Evolutionary conservation across 306 rosid species (phyloP).

Genomic region (Abrus precatorius): DNA sequence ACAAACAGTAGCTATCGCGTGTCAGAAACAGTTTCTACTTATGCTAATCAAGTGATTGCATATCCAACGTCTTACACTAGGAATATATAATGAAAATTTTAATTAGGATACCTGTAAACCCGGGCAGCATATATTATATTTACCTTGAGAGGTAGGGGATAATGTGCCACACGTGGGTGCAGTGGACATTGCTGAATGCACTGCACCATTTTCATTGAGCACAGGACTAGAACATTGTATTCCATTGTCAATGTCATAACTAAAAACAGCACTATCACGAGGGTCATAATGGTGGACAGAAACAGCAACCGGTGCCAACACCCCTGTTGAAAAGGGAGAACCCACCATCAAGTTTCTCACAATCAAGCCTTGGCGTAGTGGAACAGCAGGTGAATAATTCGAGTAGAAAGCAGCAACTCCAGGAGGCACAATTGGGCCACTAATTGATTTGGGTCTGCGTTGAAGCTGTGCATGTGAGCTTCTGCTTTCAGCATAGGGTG

Average conservation of each 20-base stretch:
- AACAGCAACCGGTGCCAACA: constrained; percentile 70
- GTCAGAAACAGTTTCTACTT: not conserved
- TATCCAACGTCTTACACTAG: not conserved
- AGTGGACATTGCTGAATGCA: constrained; percentile 39
- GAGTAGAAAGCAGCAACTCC: constrained; percentile 57
- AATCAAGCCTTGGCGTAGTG: constrained; percentile 57
- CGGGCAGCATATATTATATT: not conserved
- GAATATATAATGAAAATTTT: not conserved
- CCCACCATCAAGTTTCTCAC: constrained; percentile 54
- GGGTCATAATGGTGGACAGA: constrained; percentile 53
- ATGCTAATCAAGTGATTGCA: not conserved
- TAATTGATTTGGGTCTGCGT: constrained; percentile 74
- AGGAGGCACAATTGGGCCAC: constrained; percentile 85
- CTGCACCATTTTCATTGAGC: constrained; percentile 9
- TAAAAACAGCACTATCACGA: constrained; percentile 40
- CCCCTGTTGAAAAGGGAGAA: constrained; percentile 82
- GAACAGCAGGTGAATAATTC: constrained; percentile 54
- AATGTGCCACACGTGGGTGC: constrained; percentile 60
- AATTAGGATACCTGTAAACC: not conserved
- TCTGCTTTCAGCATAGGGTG: constrained; percentile 50
- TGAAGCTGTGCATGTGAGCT: constrained; percentile 55
- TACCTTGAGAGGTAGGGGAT: constrained; percentile 60
- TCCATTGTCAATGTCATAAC: constrained; percentile 52
- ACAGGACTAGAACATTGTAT: constrained; percentile 46
- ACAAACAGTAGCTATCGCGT: not conserved